Evolutionary conservation across 345 rosid species (phyloP), one percentile per base, ranked within the genome.

Genomic region (Hirschfeldia incana): DNA sequence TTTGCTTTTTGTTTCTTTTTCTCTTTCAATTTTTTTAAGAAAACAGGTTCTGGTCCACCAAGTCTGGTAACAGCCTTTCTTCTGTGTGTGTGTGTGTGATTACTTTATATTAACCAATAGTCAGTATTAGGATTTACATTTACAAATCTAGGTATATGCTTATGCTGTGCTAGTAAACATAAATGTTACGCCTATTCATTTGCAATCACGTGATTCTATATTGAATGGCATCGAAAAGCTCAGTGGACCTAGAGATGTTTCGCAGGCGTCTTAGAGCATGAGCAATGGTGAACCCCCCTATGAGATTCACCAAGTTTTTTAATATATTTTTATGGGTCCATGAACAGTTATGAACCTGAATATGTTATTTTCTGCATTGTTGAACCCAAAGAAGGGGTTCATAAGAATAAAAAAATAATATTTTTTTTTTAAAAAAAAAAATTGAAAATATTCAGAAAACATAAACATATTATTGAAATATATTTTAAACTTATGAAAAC

Each of bases 21-120:
- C 1, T 30, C 34, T 28, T 16, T 34, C 37, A 17, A 61, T 64
- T 26, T 55, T 28, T 53, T 51, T 44, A 34, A 12, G 37, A 51
- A 55, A 51, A 68, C 15, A 36, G 5, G 66, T 68, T 51, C 12
- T 26, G 34, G 78, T 72, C 77, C 72, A 71, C 77, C 72, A 71
- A 65, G 72, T 66, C 73, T 66, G 63, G 76, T 37, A 71, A 66
- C 59, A 66, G 72, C 68, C 68, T 72, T 55, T 51, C 59, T 69
- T 33, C 44, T 74, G 28, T 51, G 57, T 29, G 26, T 51, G 57
- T 29, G 26, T 51, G 55, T 51, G 57, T 34, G n/a, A 15, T 69
- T 62, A 46, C 5, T 63, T 27, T 62, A 33, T 8, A 51, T 15
- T 51, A 63, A 51, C 53, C 69, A 61, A 44, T 62, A 46, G 60